Evolutionary conservation across 495 filamentous ascomycete genomes (phyloP).

Genomic region (Parachaetomium inaequale): DNA sequence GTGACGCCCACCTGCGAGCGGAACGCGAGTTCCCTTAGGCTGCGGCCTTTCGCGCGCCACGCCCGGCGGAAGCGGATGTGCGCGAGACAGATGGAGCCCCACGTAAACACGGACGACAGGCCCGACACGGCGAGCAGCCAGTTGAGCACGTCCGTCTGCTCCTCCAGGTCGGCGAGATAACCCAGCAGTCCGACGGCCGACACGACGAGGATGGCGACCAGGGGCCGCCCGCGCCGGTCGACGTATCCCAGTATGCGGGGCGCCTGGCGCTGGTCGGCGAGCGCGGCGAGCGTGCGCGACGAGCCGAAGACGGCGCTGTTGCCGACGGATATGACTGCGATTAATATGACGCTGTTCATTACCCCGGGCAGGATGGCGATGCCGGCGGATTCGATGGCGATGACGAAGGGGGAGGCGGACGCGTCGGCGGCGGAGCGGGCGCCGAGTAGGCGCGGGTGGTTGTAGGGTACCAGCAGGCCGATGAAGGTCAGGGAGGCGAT

Average conservation of each 20-base stretch:
- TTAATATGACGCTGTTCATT: slow-evolving; percentile 87
- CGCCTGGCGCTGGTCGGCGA: slow-evolving; percentile 82
- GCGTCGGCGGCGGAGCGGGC: slow-evolving; percentile 56
- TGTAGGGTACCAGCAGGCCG: slow-evolving; percentile 71
- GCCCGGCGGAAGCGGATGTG: slow-evolving; percentile 90
- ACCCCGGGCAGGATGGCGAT: slow-evolving; percentile 72
- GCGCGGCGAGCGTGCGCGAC: slow-evolving; percentile 78
- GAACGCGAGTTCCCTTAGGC: slow-evolving; percentile 74
- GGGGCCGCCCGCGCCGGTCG: slow-evolving; percentile 76
- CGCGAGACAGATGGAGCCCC: slow-evolving; percentile 81
- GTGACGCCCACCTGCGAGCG: slow-evolving; percentile 70
- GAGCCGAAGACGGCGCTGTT: slow-evolving; percentile 86
- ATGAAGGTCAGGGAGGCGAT: slow-evolving; percentile 69
- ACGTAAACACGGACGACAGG: slow-evolving; percentile 87
- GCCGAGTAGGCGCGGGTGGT: slow-evolving; percentile 57
- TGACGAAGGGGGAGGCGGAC: slow-evolving; percentile 82
- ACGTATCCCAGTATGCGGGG: slow-evolving; percentile 74
- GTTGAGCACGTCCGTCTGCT: slow-evolving; percentile 62
- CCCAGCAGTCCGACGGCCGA: slow-evolving; percentile 69
- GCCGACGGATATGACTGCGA: slow-evolving; percentile 82
- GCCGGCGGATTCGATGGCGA: slow-evolving; percentile 77
- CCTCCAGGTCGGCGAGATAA: slow-evolving; percentile 67
- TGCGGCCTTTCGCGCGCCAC: slow-evolving; percentile 68
- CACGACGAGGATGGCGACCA: slow-evolving; percentile 68
- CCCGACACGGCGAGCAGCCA: slow-evolving; percentile 93